These are phyloP conservation scores for Aegilops speltoides DNA, from an alignment of 176 grass and related monocot genomes.

Conservation along the genomic window DNA sequence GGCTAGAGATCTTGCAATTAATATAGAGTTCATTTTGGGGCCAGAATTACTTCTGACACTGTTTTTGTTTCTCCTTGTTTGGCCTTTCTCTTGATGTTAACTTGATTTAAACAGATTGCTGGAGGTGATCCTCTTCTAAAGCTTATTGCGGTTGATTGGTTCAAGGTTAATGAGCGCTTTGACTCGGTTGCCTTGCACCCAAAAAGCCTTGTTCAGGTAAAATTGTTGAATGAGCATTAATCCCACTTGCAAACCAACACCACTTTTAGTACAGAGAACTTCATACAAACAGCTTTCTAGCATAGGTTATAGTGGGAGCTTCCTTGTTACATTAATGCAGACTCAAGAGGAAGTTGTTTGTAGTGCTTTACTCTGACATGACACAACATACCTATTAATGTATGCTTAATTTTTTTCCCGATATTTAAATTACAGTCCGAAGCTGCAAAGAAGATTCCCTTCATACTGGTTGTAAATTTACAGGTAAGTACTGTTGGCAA, in stretches of 20 bases:
- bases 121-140: slow-evolving; percentile 91
- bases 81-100: slow-evolving; percentile 1
- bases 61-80: slow-evolving; percentile 23
- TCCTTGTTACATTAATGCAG: slow-evolving; percentile 12
- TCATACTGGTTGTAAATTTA: slow-evolving; percentile 92
- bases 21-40: background rate
- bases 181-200: slow-evolving; percentile 84
- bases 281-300: background rate
- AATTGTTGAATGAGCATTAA: slow-evolving; percentile 9
- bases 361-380: background rate
- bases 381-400: slow-evolving; percentile 21
- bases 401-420: slow-evolving; percentile 19
- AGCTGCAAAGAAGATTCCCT: slow-evolving; percentile 85
- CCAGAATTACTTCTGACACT: slow-evolving; percentile 14
- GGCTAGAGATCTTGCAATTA: background rate
- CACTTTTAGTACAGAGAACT: slow-evolving; percentile 16
- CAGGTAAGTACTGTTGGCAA: slow-evolving; percentile 46
- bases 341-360: background rate
- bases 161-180: slow-evolving; percentile 73
- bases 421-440: slow-evolving; percentile 66
- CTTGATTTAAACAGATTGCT: slow-evolving; percentile 56
- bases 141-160: slow-evolving; percentile 94
- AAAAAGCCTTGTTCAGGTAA: slow-evolving; percentile 93
- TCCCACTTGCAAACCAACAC: background rate
- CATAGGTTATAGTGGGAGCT: slow-evolving; percentile 2